Conservation (phyloP, 805 yeast species). For the Soucietia sequanensis region DNA sequence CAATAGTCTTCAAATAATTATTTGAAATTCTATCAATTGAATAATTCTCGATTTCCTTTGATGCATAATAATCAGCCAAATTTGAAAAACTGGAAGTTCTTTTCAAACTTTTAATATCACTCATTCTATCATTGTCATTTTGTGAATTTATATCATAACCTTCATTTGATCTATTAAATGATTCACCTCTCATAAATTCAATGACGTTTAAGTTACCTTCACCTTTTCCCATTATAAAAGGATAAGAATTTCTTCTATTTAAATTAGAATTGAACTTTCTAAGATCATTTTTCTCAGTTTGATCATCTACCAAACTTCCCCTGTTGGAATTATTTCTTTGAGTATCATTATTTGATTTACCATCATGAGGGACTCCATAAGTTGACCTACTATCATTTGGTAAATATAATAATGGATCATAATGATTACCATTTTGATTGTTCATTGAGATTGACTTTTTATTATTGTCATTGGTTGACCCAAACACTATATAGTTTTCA, state of each 20-base stretch:
- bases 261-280: constrained; percentile 13
- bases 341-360: neutral
- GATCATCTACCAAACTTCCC: neutral
- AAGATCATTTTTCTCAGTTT: constrained; percentile 5
- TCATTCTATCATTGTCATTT: neutral
- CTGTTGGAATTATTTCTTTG: neutral
- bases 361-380: neutral
- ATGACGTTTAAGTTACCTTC: constrained; percentile 20
- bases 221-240: constrained; percentile 13
- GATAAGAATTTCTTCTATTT: constrained; percentile 37
- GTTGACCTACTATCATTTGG: constrained; percentile 7
- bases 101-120: constrained; percentile 5
- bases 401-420: constrained; percentile 19
- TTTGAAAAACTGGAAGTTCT: constrained; percentile 3
- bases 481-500: neutral
- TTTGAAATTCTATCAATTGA: constrained; percentile 17
- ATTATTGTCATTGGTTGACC: constrained; percentile 1
- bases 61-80: constrained; percentile 2
- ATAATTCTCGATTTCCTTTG: constrained; percentile 3
- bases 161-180: neutral
- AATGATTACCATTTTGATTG: constrained; percentile 7
- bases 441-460: constrained; percentile 3
- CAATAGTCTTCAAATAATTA: constrained; percentile 15
- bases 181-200: constrained; percentile 14
- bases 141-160: constrained; percentile 2